Conservation (phyloP, 305 asterid species). For the Striga hermonthica region DNA sequence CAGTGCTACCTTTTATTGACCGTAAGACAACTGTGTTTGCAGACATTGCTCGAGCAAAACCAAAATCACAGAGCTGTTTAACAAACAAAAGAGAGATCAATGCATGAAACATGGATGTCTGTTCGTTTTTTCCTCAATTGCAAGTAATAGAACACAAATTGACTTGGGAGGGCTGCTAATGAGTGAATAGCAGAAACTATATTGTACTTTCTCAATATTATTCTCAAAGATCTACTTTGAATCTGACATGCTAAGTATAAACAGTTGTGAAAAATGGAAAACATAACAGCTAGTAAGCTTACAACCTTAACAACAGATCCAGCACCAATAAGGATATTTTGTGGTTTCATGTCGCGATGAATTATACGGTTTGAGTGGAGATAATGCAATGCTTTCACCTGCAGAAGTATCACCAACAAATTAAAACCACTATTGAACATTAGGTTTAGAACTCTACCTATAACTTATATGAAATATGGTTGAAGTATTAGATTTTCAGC, state of each 20-base stretch:
- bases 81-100: slow-evolving; percentile 30
- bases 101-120: slow-evolving; percentile 23
- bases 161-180: slow-evolving; percentile 10
- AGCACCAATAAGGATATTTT: slow-evolving; percentile 92
- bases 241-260: not conserved
- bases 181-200: slow-evolving; percentile 6
- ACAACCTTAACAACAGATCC: slow-evolving; percentile 89
- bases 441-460: slow-evolving; percentile 23
- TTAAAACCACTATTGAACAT: slow-evolving; percentile 23
- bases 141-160: not conserved
- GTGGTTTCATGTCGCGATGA: slow-evolving; percentile 99
- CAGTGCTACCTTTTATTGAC: slow-evolving; percentile 81
- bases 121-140: slow-evolving; percentile 18
- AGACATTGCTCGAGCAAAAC: slow-evolving; percentile 99
- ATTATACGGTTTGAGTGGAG: slow-evolving; percentile 97
- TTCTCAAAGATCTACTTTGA: slow-evolving; percentile 8
- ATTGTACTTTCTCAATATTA: slow-evolving; percentile 15
- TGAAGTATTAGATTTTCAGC: slow-evolving; percentile 4
- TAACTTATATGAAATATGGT: not conserved
- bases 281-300: slow-evolving; percentile 23
- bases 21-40: slow-evolving; percentile 96
- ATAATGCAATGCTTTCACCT: slow-evolving; percentile 95
- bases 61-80: slow-evolving; percentile 93
- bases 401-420: slow-evolving; percentile 29
- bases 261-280: slow-evolving; percentile 23